A percentile compares a stretch with the other conserved stretches of the same genome.
Evolutionary conservation across 2,329 filamentous ascomycete species (phyloP).

Genomic region (Trichoderma koningiopsis): DNA sequence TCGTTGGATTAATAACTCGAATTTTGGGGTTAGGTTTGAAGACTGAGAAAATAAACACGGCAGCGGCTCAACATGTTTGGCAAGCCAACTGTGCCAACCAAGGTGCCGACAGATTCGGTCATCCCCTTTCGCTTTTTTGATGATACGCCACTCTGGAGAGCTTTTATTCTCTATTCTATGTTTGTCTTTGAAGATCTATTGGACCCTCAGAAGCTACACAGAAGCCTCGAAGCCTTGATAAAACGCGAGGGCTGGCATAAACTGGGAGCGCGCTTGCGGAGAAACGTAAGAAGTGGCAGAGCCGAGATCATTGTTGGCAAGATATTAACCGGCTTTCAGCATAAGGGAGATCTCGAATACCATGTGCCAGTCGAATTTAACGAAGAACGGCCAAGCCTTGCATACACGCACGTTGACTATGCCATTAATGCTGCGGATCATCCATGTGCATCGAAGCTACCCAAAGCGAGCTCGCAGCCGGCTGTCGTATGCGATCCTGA

Average conservation of each 20-base stretch:
- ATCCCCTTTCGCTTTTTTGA: neutral
- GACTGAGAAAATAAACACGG: too few species aligned
- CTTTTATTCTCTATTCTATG: neutral
- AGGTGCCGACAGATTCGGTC: neutral
- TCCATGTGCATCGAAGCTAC: neutral
- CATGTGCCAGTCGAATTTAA: constrained; percentile 2
- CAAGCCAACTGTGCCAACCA: neutral
- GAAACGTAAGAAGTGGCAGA: neutral
- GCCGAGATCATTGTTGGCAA: neutral
- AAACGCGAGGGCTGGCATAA: neutral
- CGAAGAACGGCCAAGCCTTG: neutral
- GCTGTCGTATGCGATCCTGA: constrained; percentile 6
- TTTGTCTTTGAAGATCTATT: neutral
- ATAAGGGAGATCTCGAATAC: neutral
- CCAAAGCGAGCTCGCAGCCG: neutral
- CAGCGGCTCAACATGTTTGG: too few species aligned
- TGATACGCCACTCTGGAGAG: neutral
- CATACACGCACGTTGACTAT: neutral
- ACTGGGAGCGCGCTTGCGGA: neutral
- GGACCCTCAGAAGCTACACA: neutral
- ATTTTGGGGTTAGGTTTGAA: too few species aligned
- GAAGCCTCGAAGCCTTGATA: neutral
- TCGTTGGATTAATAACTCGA: too few species aligned
- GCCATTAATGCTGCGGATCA: neutral
- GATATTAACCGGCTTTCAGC: neutral